phyloP scores from a whole-genome alignment of 176 grass and related monocot species.

The Otatea glauca region DNA sequence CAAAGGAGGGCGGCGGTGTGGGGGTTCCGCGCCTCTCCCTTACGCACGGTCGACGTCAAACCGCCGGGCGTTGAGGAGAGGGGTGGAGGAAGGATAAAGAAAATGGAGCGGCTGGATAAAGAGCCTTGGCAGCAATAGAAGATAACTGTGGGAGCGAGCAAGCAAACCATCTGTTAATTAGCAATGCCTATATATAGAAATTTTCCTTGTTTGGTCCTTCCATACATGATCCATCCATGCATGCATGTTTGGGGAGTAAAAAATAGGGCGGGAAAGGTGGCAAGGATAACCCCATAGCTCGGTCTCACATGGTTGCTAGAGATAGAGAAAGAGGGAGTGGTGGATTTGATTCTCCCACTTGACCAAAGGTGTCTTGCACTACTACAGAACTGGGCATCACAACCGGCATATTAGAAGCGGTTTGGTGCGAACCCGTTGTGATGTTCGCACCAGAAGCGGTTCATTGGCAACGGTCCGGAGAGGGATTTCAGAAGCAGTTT shows the following conservation, averaged over 20 bases:
- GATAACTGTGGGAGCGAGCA: neutral
- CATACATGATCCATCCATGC: neutral
- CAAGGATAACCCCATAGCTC: neutral
- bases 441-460: too few relatives aligned
- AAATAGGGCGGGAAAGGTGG: slow-evolving; percentile 3
- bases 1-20: neutral
- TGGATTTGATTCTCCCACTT: too few relatives aligned
- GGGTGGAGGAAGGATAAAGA: neutral
- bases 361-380: too few relatives aligned
- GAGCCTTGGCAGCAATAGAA: neutral
- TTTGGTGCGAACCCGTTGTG: too few relatives aligned
- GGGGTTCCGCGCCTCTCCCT: slow-evolving; percentile 30
- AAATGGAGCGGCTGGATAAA: neutral
- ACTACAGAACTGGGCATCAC: too few relatives aligned
- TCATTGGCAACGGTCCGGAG: too few relatives aligned
- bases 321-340: too few relatives aligned
- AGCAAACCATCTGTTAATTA: slow-evolving; percentile 42
- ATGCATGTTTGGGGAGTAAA: slow-evolving; percentile 1
- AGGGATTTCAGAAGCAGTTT: too few relatives aligned
- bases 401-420: too few relatives aligned
- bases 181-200: slow-evolving; percentile 42
- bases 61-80: slow-evolving; percentile 27
- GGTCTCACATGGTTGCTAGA: neutral
- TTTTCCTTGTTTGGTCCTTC: slow-evolving; percentile 39
- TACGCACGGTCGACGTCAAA: slow-evolving; percentile 40